Percentiles rank a stretch among this genome's conserved stretches.
These are phyloP conservation scores for Theileria annulata DNA, from an alignment of 169 alveolate genomes.

Conservation along the genomic window DNA sequence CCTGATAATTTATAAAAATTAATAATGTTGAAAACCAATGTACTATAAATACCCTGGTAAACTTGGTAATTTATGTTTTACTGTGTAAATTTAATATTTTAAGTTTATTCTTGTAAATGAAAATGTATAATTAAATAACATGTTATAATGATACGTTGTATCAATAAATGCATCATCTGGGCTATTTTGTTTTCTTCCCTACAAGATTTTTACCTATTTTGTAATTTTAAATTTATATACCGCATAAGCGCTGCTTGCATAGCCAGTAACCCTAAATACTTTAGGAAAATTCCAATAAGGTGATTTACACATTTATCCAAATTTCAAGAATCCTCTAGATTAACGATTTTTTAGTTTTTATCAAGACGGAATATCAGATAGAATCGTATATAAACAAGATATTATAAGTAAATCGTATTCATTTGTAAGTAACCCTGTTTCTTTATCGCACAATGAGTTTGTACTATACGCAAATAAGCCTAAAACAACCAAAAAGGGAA, in stretches of 20 bases:
- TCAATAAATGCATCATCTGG: constrained; percentile 6
- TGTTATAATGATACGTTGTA: background rate
- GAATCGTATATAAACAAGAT: background rate
- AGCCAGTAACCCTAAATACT: background rate
- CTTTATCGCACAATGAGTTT: background rate
- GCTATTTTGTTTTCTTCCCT: background rate
- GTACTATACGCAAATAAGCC: constrained; percentile 3
- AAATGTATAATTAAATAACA: background rate
- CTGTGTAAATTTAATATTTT: background rate
- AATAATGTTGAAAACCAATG: background rate
- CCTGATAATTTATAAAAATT: background rate
- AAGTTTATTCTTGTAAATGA: background rate
- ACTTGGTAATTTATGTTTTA: background rate
- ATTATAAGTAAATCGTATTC: background rate
- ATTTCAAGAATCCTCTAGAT: background rate
- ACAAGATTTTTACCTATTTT: background rate
- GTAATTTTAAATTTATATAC: background rate
- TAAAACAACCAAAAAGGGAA: background rate
- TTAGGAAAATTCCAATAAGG: background rate
- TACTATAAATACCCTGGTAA: background rate
- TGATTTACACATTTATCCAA: background rate
- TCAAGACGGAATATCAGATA: background rate
- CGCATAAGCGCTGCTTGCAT: background rate
- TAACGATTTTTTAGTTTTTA: background rate
- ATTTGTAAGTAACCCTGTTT: background rate